Conservation (phyloP, 2,329 filamentous ascomycete genomes). For the Aspergillus versicolor region DNA sequence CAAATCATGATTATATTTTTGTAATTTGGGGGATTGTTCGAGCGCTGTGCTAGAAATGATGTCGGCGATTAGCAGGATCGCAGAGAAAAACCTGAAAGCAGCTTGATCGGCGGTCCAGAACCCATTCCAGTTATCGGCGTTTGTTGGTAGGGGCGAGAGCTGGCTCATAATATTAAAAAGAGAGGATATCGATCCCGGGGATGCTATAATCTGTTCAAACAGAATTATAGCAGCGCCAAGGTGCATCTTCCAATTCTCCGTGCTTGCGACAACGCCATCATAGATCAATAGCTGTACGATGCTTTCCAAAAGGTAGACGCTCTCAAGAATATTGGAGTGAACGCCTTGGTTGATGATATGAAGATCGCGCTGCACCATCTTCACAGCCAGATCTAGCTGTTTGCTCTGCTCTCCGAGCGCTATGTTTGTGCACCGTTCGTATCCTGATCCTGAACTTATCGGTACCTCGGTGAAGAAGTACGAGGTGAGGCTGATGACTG, state of each 20-base stretch:
- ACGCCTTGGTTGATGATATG: slow-evolving; percentile 1
- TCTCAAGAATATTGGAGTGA: not conserved
- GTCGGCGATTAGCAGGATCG: slow-evolving; percentile 36
- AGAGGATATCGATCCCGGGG: not conserved
- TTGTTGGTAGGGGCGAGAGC: not conserved
- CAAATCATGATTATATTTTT: slow-evolving; percentile 27
- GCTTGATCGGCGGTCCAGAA: slow-evolving; percentile 36
- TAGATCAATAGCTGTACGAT: slow-evolving; percentile 38
- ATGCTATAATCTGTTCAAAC: slow-evolving; percentile 26
- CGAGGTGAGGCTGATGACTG: slow-evolving; percentile 55
- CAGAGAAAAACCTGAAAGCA: slow-evolving; percentile 37
- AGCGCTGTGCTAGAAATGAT: slow-evolving; percentile 36
- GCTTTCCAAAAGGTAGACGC: slow-evolving; percentile 26
- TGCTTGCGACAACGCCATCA: not conserved
- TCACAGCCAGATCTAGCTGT: not conserved
- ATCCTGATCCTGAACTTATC: not conserved
- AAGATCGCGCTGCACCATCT: slow-evolving; percentile 1
- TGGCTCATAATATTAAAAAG: not conserved
- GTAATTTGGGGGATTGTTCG: slow-evolving; percentile 24
- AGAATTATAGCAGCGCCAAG: slow-evolving; percentile 33
- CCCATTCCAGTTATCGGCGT: slow-evolving; percentile 12
- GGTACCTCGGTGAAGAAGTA: slow-evolving; percentile 54
- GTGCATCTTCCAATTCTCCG: slow-evolving; percentile 34
- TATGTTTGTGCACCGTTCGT: not conserved
- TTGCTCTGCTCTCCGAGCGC: not conserved